These are phyloP conservation scores for Suillus alpinus DNA, from an alignment of 768 basidiomycete species.

Conservation along the genomic window DNA sequence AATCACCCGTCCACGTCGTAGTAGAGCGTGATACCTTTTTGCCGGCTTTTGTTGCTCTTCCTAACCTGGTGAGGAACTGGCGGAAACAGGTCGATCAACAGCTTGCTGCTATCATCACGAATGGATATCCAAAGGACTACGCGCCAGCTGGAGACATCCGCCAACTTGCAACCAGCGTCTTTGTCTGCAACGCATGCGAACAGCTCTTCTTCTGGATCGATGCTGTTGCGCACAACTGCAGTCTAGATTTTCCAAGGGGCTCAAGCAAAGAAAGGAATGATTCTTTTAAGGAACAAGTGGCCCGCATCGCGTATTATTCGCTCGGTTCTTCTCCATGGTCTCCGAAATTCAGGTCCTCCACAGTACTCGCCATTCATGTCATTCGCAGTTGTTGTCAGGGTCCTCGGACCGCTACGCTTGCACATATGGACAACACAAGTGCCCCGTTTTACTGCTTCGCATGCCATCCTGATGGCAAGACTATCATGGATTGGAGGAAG, in stretches of 20 bases:
- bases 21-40: slow-evolving; percentile 14
- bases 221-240: slow-evolving; percentile 3
- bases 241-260: neutral
- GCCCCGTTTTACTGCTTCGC: neutral
- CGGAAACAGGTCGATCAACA: slow-evolving; percentile 24
- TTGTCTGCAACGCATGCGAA: slow-evolving; percentile 17
- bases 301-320: neutral
- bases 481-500: slow-evolving; percentile 2
- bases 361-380: slow-evolving; percentile 1
- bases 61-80: slow-evolving; percentile 16
- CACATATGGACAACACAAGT: slow-evolving; percentile 23
- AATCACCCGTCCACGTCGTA: slow-evolving; percentile 11
- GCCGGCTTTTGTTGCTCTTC: slow-evolving; percentile 15
- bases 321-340: slow-evolving; percentile 2
- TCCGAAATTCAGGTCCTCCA: slow-evolving; percentile 1
- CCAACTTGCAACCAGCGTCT: slow-evolving; percentile 28
- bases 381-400: slow-evolving; percentile 11
- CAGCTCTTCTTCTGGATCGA: slow-evolving; percentile 5
- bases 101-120: slow-evolving; percentile 26
- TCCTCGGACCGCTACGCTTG: slow-evolving; percentile 18
- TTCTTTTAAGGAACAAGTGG: neutral
- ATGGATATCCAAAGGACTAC: slow-evolving; percentile 14
- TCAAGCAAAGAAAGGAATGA: neutral
- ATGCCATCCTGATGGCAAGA: slow-evolving; percentile 1
- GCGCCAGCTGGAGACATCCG: slow-evolving; percentile 15